A percentile compares a stretch with the other conserved stretches of the same genome.
phyloP scores from a whole-genome alignment of 2,329 filamentous ascomycete genomes.

The Pseudogymnoascus sp. region DNA sequence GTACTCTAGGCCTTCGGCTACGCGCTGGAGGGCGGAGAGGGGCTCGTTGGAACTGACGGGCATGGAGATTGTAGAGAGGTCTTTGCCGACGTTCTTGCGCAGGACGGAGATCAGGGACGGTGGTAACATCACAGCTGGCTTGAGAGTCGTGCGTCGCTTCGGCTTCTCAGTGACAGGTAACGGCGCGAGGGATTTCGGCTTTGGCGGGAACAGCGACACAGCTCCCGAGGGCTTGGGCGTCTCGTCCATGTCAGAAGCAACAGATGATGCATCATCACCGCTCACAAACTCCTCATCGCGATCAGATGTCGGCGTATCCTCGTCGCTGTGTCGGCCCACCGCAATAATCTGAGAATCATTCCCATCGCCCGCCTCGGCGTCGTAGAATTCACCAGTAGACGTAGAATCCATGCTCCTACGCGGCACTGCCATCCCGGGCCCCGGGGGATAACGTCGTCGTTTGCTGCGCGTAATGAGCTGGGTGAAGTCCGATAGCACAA shows the following conservation, averaged over 20 bases:
- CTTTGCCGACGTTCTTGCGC: constrained; percentile 96
- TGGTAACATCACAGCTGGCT: constrained; percentile 66
- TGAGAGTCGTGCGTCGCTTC: constrained; percentile 60
- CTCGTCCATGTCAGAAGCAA: constrained; percentile 52
- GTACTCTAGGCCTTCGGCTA: constrained; percentile 88
- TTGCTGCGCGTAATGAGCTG: constrained; percentile 70
- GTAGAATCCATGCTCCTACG: constrained; percentile 70
- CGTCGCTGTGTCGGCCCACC: constrained; percentile 55
- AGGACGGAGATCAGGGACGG: constrained; percentile 91
- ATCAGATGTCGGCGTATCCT: constrained; percentile 51
- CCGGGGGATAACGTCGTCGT: constrained; percentile 53
- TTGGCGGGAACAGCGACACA: constrained; percentile 65
- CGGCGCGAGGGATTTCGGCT: constrained; percentile 67
- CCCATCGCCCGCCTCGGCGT: constrained; percentile 64
- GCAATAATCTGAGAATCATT: constrained; percentile 59
- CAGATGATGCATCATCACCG: constrained; percentile 43
- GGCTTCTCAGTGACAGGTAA: constrained; percentile 62
- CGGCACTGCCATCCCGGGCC: constrained; percentile 28
- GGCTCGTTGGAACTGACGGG: constrained; percentile 95
- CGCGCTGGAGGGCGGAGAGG: constrained; percentile 74
- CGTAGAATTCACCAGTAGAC: constrained; percentile 85
- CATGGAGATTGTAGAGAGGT: constrained; percentile 94
- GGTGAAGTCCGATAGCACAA: constrained; percentile 75
- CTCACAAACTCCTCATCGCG: constrained; percentile 38
- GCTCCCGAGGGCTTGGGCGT: constrained; percentile 44